A percentile compares a stretch with the other conserved stretches of the same genome.
These are phyloP conservation scores for Quercus dentata DNA, from an alignment of 306 rosid species.

Conservation along the genomic window DNA sequence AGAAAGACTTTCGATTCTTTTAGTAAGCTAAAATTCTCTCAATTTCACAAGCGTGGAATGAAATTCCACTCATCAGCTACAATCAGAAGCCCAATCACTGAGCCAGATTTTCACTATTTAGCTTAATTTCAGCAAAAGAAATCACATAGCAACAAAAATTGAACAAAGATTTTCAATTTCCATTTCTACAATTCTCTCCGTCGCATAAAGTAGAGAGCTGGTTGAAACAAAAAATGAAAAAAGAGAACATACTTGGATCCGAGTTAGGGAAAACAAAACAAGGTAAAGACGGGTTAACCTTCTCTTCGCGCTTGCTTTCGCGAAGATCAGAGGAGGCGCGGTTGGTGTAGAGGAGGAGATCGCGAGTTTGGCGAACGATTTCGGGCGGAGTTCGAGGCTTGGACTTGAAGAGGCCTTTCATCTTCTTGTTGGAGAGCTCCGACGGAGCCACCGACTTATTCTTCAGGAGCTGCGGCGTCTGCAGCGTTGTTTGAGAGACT, in stretches of 20 bases:
- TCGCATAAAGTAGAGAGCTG: too few relatives aligned
- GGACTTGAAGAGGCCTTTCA: slow-evolving; percentile 95
- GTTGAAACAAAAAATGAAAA: not conserved
- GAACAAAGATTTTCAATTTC: not conserved
- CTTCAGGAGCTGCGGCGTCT: not conserved
- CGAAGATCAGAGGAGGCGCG: slow-evolving; percentile 49
- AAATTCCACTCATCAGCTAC: too few relatives aligned
- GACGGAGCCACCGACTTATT: slow-evolving; percentile 9
- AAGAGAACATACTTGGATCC: not conserved
- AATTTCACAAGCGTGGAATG: too few relatives aligned
- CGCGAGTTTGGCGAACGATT: slow-evolving; percentile 83
- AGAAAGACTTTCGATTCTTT: too few relatives aligned
- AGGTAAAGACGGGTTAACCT: slow-evolving; percentile 35
- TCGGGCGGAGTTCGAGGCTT: slow-evolving; percentile 92
- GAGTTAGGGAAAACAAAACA: not conserved
- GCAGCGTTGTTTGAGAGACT: too few relatives aligned
- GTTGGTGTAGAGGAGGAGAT: slow-evolving; percentile 62
- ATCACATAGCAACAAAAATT: not conserved
- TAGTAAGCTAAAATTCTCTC: too few relatives aligned
- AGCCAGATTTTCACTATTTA: too few relatives aligned
- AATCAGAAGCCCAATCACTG: too few relatives aligned
- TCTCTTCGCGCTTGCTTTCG: slow-evolving; percentile 89
- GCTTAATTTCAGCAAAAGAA: too few relatives aligned
- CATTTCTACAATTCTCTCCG: too few relatives aligned
- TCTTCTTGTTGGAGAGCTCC: slow-evolving; percentile 24